These are phyloP conservation scores for Scorias spongiosa DNA, from an alignment of 2,329 filamentous ascomycete genomes.

Conservation along the genomic window DNA sequence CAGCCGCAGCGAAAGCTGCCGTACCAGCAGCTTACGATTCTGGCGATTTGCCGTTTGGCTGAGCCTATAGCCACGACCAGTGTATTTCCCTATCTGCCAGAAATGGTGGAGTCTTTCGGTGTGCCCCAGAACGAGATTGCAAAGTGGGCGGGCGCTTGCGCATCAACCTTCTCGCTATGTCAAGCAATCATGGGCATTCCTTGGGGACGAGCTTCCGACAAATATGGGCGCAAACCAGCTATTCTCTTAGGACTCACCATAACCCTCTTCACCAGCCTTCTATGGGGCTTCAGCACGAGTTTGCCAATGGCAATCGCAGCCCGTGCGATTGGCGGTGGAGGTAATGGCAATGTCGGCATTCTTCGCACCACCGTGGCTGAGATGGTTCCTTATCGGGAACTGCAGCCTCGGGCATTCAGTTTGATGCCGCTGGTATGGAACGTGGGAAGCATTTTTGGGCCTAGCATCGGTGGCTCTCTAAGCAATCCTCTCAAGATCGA, in stretches of 20 bases:
- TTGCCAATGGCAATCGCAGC: slow-evolving; percentile 66
- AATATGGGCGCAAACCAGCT: slow-evolving; percentile 64
- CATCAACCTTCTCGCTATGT: slow-evolving; percentile 67
- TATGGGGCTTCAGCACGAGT: slow-evolving; percentile 72
- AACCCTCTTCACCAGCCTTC: slow-evolving; percentile 66
- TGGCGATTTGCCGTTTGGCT: slow-evolving; percentile 79
- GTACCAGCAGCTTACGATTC: slow-evolving; percentile 58
- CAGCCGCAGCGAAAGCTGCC: slow-evolving; percentile 45
- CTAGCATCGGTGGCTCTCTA: slow-evolving; percentile 73
- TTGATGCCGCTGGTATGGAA: slow-evolving; percentile 90
- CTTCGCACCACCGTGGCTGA: slow-evolving; percentile 75
- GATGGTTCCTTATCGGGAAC: slow-evolving; percentile 70
- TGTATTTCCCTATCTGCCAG: slow-evolving; percentile 84
- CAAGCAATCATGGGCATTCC: slow-evolving; percentile 75
- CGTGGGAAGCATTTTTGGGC: slow-evolving; percentile 74
- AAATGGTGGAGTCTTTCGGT: slow-evolving; percentile 72
- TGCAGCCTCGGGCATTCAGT: slow-evolving; percentile 80
- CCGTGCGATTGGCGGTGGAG: slow-evolving; percentile 62
- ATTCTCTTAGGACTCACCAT: slow-evolving; percentile 59
- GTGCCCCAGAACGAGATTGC: slow-evolving; percentile 57
- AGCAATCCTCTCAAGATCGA: slow-evolving; percentile 65
- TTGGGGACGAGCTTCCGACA: slow-evolving; percentile 72
- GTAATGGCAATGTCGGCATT: slow-evolving; percentile 77
- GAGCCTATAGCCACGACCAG: slow-evolving; percentile 86
- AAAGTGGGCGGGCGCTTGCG: slow-evolving; percentile 75